A percentile compares a stretch with the other conserved stretches of the same genome.
Conservation (phyloP, 2,329 filamentous ascomycete species). For the Plectosphaerella plurivora region DNA sequence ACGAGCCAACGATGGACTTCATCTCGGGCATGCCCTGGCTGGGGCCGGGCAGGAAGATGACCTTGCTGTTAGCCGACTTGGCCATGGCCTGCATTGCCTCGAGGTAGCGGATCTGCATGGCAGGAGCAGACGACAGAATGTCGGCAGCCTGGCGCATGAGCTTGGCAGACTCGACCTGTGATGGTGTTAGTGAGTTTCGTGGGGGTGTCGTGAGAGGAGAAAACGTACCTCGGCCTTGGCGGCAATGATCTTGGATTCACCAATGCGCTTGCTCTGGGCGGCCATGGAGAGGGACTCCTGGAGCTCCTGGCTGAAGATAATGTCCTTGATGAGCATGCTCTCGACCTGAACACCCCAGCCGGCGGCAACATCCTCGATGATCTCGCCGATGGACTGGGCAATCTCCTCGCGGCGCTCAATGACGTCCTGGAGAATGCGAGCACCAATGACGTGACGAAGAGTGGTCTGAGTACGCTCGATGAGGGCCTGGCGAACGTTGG, state of each 20-base stretch:
- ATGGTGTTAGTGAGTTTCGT: background rate
- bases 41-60: conserved; percentile 71
- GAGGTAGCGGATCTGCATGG: conserved; percentile 97
- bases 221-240: conserved; percentile 72
- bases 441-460: conserved; percentile 91
- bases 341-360: conserved; percentile 97
- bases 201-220: background rate
- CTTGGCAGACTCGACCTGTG: conserved; percentile 82
- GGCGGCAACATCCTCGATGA: conserved; percentile 90
- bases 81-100: conserved; percentile 99
- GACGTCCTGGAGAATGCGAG: conserved; percentile 92
- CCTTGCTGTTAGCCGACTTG: conserved; percentile 84
- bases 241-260: conserved; percentile 97
- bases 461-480: conserved; percentile 98
- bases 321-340: conserved; percentile 99
- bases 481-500: conserved; percentile 92
- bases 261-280: conserved; percentile 95
- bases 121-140: conserved; percentile 83
- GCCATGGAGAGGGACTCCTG: conserved; percentile 98
- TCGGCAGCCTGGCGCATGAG: conserved; percentile 91
- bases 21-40: conserved; percentile 51
- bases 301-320: conserved; percentile 92
- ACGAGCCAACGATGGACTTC: conserved; percentile 35
- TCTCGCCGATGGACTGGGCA: conserved; percentile 89
- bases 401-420: conserved; percentile 98